Evolutionary conservation across 768 basidiomycete species (phyloP), one percentile per base, ranked within the genome.

Genomic region (Rossbeevera mucosa): DNA sequence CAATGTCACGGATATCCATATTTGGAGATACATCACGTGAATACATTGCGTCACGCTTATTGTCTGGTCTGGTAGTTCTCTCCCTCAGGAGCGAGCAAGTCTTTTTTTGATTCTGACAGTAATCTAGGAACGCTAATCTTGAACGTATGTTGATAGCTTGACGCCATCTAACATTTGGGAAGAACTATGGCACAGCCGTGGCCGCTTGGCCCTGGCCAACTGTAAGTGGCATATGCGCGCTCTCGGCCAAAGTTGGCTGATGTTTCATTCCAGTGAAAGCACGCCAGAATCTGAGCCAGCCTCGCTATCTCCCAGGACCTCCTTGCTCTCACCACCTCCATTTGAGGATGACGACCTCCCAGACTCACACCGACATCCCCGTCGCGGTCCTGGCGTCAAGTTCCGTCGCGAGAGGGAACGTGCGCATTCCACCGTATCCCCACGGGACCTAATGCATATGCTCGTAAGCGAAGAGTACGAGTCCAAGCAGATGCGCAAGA

Each of bases 381-480:
- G 56, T 3, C 63, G 69, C 20, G 73, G 71, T 0, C 73, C 72
- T 1, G 59, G 65, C 21, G 26, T 59, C 22, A 64, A 65, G 29
- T 74, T 66, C 51, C 63, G 71, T 12, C 69, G 61, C 13, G 66
- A 70, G 31, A 62, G 73, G 20, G 71, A 74, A 44, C 61, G 68
- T 6, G 63, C 54, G 0, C 71, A 74, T 45, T 67, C 69, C 1
- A 56, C 62, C 18, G 54, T 64, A 6, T 64, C 71, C 5, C 28
- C 58, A 0, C 60, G 58, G 2, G 69, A 72, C 31, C 56, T 75
- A 4, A 29, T 74, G 41, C 50, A 56, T 2, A 54, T 74, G 26
- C 65, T 76, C 25, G 64, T 77, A 31, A 67, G 55, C 48, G 74
- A 74, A 21, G 75, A 77, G 46, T 71, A 73, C 48, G 73, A 77